Evolutionary conservation across 768 basidiomycete genomes (phyloP), one percentile per base, ranked within the genome.

Genomic region (Agrocybe praecox): DNA sequence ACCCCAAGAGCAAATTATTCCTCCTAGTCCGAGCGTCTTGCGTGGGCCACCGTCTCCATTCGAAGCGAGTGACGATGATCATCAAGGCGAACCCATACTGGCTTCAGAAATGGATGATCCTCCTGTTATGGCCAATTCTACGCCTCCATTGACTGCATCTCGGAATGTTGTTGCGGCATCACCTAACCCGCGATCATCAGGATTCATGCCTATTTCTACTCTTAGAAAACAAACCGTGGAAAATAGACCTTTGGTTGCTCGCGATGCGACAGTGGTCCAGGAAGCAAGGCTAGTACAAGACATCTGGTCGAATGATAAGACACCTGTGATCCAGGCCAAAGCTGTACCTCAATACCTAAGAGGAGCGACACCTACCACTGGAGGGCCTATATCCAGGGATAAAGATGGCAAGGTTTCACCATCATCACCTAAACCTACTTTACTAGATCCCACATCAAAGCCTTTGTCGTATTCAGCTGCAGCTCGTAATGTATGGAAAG

Each of bases 131-230:
- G 12, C 12, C 36, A 40, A 40, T n/a, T 14, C 36, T 40, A n/a
- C 36, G 12, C 14, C 12, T 40, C n/a, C 36, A 40, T 40, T n/a
- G 4, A 33, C 47, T 18, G 51, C 49, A 23, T 52, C 55, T 18
- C 48, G 51, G 32, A 2, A 59, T 22, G 70, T 67, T 44, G 61
- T 68, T 42, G 72, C 73, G 24, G 65, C 74, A 23, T 69, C 75
- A 0, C 88, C 89, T 0, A 86, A 90, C 66, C 87, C 88, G 23
- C 84, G 89, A 2, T 91, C 89, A 1, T 90, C 88, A 49, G 90
- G 89, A 1, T 92, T 92, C 62, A 77, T 90, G 18, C 84, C 89
- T 0, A 81, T 90, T 12, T 77, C 80, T 6, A 82, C 82, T 0
- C 75, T 83, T 48, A 82, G 80, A 52, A 72, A 74, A 47, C 76